Evolutionary conservation across 106 monocot genomes (phyloP), one percentile per base, ranked within the genome.

Genomic region (Dioscorea dumetorum): DNA sequence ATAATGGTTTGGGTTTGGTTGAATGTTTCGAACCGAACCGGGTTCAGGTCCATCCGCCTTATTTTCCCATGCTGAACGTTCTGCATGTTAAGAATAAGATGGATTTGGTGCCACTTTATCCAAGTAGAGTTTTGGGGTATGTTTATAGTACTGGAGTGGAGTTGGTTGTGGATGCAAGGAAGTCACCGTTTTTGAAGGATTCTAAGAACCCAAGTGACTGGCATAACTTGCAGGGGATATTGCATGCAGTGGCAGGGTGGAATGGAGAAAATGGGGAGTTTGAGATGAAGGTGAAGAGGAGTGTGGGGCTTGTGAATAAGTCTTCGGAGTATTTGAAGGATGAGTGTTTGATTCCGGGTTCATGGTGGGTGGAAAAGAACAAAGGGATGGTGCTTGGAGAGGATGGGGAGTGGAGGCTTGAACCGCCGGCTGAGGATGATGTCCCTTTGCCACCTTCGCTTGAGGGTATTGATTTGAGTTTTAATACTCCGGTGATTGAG

Each of bases 331-430:
- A 33, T 61, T 54, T 86, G 69, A 82, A 86, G 76, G 86, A 82
- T 41, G 81, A 79, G 58, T 65, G n/a, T 60, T 31, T 75, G 53
- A 60, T 86, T 9, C 85, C 85, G 51, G 81, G 68, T 48, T 81
- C 78, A 22, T 86, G 81, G 85, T 86, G 85, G 85, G 78, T 78
- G 64, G 81, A 81, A 75, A 72, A 69, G 78, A 81, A 86, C 57
- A 86, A 82, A 50, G 85, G 85, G 61, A 86, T 86, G 85, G 71
- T 82, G 60, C 61, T 80, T 22, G 73, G 73, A 15, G 71, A 67
- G 4, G 75, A 81, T 41, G 85, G 85, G 11, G 67, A 78, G 57
- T 81, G 85, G 81, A 13, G 3, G 57, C 58, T 81, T 41, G 66
- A 58, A 35, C 35, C 67, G 17, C 84, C 73, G 0, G 10, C 58